Evolutionary conservation across 1,139 yeast genomes (phyloP).

Genomic region (Hyphopichia fennica): DNA sequence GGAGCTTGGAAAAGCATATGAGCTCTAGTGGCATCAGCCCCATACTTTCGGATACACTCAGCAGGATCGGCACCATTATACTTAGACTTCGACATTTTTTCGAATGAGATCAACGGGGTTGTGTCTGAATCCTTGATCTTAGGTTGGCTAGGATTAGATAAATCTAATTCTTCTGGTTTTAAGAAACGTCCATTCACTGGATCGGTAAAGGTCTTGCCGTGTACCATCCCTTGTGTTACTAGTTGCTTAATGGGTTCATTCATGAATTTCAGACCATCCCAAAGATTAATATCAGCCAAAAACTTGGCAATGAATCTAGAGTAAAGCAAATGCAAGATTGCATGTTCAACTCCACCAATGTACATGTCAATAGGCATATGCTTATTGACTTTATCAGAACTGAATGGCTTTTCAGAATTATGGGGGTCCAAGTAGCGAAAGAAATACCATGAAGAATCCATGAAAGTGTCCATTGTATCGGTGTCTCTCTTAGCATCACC

Average conservation of each 20-base stretch:
- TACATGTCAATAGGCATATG: constrained; percentile 85
- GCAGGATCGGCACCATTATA: constrained; percentile 92
- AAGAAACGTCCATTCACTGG: constrained; percentile 73
- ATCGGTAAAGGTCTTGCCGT: constrained; percentile 78
- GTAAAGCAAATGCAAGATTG: constrained; percentile 84
- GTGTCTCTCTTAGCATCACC: constrained; percentile 79
- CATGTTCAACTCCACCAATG: constrained; percentile 95
- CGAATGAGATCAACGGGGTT: constrained; percentile 59
- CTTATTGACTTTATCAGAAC: constrained; percentile 47
- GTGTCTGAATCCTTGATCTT: constrained; percentile 50
- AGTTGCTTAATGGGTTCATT: constrained; percentile 82
- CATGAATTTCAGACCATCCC: constrained; percentile 40
- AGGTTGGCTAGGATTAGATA: constrained; percentile 39
- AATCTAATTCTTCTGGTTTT: constrained; percentile 68
- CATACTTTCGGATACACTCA: constrained; percentile 71
- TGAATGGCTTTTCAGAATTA: constrained; percentile 57
- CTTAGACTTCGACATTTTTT: constrained; percentile 96
- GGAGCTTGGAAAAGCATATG: constrained; percentile 96
- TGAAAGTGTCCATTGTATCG: constrained; percentile 97
- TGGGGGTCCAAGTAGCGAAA: constrained; percentile 79
- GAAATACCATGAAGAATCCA: constrained; percentile 97
- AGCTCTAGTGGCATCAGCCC: constrained; percentile 94
- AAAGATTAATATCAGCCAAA: constrained; percentile 56
- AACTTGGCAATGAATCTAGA: constrained; percentile 84
- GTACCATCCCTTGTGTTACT: constrained; percentile 98